Evolutionary conservation across 306 rosid species (phyloP).

Genomic region (Sophora flavescens): DNA sequence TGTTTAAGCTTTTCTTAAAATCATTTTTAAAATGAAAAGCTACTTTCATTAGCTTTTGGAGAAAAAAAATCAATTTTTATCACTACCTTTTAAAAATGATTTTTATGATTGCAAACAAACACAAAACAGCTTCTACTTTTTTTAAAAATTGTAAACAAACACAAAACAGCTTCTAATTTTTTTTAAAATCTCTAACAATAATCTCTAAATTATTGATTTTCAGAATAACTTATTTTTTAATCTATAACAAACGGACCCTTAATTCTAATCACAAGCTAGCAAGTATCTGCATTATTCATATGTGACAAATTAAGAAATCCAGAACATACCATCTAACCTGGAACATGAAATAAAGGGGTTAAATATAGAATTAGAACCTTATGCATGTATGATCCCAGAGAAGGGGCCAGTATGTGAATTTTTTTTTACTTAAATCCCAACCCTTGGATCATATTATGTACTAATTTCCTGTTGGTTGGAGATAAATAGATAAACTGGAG

Average conservation of each 20-base stretch:
- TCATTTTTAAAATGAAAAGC: too few relatives aligned
- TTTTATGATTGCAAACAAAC: too few relatives aligned
- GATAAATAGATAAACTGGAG: background rate
- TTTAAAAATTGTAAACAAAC: too few relatives aligned
- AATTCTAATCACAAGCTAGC: constrained; percentile 18
- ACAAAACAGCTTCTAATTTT: too few relatives aligned
- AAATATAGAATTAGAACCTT: background rate
- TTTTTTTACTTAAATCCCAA: background rate
- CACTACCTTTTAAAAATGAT: too few relatives aligned
- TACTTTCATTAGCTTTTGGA: too few relatives aligned
- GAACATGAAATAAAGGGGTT: constrained; percentile 13
- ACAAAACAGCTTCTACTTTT: too few relatives aligned
- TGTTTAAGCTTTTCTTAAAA: too few relatives aligned
- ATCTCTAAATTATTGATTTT: too few relatives aligned
- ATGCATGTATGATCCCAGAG: background rate
- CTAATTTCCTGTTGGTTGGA: background rate
- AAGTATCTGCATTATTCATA: constrained; percentile 21
- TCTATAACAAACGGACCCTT: background rate
- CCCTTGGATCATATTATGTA: background rate
- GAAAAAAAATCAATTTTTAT: too few relatives aligned
- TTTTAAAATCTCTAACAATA: too few relatives aligned
- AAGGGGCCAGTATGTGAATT: background rate
- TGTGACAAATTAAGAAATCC: constrained; percentile 21
- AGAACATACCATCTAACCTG: constrained; percentile 6
- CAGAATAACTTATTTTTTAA: too few relatives aligned